Base-by-base conservation (phyloP, 2,329 filamentous ascomycete genomes). In the Passalora sequoiae region DNA sequence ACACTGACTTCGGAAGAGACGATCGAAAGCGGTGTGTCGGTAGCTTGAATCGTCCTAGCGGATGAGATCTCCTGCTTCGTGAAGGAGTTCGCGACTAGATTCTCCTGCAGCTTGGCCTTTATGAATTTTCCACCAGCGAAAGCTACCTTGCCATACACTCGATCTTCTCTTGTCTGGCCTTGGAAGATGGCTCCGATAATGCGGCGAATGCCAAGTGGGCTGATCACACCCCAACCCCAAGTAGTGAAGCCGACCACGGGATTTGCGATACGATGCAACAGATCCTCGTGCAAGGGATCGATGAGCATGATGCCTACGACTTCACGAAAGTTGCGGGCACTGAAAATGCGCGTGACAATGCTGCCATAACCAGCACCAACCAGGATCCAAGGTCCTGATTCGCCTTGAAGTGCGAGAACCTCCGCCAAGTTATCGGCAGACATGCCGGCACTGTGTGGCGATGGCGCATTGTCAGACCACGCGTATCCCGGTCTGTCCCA, bases 41-140 rank as follows among this genome's bases (percentile, higher is more conserved):
- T 73, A 45, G 77, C 75, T 66, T 95, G 87, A 40, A 97, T 92
- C 35, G 83, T 81, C 16, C 84, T 75, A 45, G 88, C 88, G 46
- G 82, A 85, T 32, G 76, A 71, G 13, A 94, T 81, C 59, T 98
- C 92, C 24, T 86, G 86, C 64, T 82, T 84, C 10, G 88, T 88
- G 54, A 97, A 79, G 1, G 86, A 87, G 53, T 82, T 78, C 0
- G 89, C 89, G 22, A 96, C 88, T 1, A 97, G 74, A 53, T 84
- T 91, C 69, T 98, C 92, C 67, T 98, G 92, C 43, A 98, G 73
- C 66, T 89, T 86, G 4, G 89, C 85, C 64, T 94, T 95, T 65
- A 96, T 83, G 63, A 79, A 83, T 63, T 89, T 94, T 49, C 86
- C 86, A 17, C 75, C 76, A 65, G 94, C 87, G 60, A 88, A 84